phyloP scores from a whole-genome alignment of 108 stramenopile genomes.

The Licmophora abbreviata region DNA sequence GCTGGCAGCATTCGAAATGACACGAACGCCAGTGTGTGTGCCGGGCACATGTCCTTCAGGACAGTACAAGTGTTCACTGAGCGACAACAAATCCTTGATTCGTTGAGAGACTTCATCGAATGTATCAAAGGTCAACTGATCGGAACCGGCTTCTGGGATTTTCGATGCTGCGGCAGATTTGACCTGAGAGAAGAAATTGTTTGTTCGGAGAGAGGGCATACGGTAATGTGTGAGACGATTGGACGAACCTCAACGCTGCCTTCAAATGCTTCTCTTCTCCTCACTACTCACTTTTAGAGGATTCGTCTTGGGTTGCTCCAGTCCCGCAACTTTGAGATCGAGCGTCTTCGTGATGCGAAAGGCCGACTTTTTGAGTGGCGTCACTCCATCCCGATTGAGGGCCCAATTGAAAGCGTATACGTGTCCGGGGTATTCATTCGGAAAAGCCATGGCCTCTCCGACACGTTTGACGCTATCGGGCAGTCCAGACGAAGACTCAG shows the following conservation, averaged over 20 bases:
- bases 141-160: slow-evolving; percentile 76
- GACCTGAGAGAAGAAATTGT: slow-evolving; percentile 10
- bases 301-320: slow-evolving; percentile 38
- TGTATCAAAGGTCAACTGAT: slow-evolving; percentile 58
- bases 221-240: not conserved
- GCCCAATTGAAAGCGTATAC: slow-evolving; percentile 86
- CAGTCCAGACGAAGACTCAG: slow-evolving; percentile 9
- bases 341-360: slow-evolving; percentile 85
- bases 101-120: slow-evolving; percentile 64
- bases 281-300: slow-evolving; percentile 55
- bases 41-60: slow-evolving; percentile 82
- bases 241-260: not conserved
- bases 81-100: slow-evolving; percentile 56
- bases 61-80: slow-evolving; percentile 62
- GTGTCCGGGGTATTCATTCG: slow-evolving; percentile 82
- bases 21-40: slow-evolving; percentile 60
- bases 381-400: slow-evolving; percentile 81
- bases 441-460: slow-evolving; percentile 50
- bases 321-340: slow-evolving; percentile 71
- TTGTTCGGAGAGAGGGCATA: not conserved
- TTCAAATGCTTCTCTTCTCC: not conserved
- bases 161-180: slow-evolving; percentile 23
- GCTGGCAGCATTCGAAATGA: slow-evolving; percentile 56
- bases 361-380: slow-evolving; percentile 71
- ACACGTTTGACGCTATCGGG: slow-evolving; percentile 60